A percentile compares a stretch with the other conserved stretches of the same genome.
These are phyloP conservation scores for Neurospora hispaniola DNA, from an alignment of 495 filamentous ascomycete species.

Conservation along the genomic window DNA sequence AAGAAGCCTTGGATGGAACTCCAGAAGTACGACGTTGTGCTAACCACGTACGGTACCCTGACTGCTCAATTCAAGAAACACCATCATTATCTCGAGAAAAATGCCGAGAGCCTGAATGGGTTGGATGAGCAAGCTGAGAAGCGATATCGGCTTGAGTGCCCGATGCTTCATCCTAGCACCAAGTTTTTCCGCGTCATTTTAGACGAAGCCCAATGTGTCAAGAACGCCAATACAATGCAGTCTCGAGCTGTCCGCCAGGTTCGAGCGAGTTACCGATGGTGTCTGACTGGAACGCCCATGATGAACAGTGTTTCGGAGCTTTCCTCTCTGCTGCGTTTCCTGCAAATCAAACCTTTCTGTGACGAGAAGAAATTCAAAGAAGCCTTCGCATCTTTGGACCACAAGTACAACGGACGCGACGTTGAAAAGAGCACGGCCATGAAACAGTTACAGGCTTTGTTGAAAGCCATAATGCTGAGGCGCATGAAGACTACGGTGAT, in stretches of 20 bases:
- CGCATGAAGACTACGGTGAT: slow-evolving; percentile 75
- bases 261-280: slow-evolving; percentile 59
- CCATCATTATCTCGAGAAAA: slow-evolving; percentile 9
- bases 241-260: slow-evolving; percentile 53
- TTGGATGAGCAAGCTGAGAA: slow-evolving; percentile 19
- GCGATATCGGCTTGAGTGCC: slow-evolving; percentile 25
- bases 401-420: slow-evolving; percentile 19
- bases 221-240: slow-evolving; percentile 64
- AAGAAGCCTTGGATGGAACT: slow-evolving; percentile 50
- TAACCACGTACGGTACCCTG: slow-evolving; percentile 84
- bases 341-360: slow-evolving; percentile 73
- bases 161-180: slow-evolving; percentile 52
- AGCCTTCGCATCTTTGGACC: slow-evolving; percentile 24
- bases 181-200: slow-evolving; percentile 80
- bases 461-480: slow-evolving; percentile 78
- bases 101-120: slow-evolving; percentile 1
- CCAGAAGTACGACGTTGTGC: slow-evolving; percentile 64
- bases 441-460: slow-evolving; percentile 61
- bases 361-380: slow-evolving; percentile 46
- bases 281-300: slow-evolving; percentile 90
- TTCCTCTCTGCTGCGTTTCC: slow-evolving; percentile 72
- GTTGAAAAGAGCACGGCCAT: slow-evolving; percentile 42
- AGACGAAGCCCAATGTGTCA: slow-evolving; percentile 92
- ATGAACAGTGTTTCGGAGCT: slow-evolving; percentile 81
- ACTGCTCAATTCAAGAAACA: slow-evolving; percentile 53